A percentile compares a stretch with the other conserved stretches of the same genome.
Conservation (phyloP, 2,329 filamentous ascomycete genomes). For the Fusarium pseudoanthophilum region DNA sequence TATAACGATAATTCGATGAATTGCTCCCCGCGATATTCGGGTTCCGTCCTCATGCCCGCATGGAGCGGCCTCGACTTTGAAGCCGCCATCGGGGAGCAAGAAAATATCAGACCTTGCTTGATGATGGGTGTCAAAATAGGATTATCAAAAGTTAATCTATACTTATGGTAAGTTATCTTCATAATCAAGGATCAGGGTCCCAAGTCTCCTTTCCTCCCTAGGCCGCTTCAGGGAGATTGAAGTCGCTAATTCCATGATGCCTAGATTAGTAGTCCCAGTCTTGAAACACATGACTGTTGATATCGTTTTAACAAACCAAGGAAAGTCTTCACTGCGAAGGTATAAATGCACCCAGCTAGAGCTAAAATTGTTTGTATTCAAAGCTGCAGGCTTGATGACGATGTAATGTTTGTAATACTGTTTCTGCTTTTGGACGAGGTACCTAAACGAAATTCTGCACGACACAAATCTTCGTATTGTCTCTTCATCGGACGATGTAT, state of each 20-base stretch:
- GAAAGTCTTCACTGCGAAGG: too few species aligned
- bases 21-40: not conserved
- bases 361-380: not conserved
- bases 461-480: not conserved
- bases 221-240: not conserved
- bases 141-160: fast-evolving
- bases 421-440: not conserved
- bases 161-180: fast-evolving
- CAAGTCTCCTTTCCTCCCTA: not conserved
- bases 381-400: not conserved
- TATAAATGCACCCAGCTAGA: fast-evolving
- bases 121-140: fast-evolving
- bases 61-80: not conserved
- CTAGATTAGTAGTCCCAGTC: not conserved
- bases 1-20: not conserved
- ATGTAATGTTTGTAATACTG: not conserved
- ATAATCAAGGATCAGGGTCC: not conserved
- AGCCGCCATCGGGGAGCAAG: too few species aligned
- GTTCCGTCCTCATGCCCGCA: not conserved
- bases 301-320: fast-evolving
- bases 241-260: fast-evolving
- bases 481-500: too few species aligned
- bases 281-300: fast-evolving
- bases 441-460: not conserved
- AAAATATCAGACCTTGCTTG: too few species aligned